phyloP scores from a whole-genome alignment of 768 basidiomycete genomes.

The Mycena olivaceomarginata region DNA sequence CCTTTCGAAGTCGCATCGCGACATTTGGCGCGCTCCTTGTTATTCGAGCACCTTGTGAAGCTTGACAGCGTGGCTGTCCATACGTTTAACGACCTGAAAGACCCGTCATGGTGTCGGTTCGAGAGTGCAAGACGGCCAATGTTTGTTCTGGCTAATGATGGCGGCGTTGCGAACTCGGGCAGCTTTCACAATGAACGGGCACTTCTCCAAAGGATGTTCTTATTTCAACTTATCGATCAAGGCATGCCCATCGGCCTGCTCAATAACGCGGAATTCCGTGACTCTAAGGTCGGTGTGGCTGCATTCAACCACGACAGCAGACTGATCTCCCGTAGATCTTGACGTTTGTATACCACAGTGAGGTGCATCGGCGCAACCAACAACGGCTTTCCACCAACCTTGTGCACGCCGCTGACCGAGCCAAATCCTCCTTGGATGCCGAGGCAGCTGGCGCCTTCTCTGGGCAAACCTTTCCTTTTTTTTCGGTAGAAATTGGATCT shows the following conservation, averaged over 20 bases:
- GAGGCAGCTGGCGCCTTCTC: background rate
- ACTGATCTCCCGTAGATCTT: slow-evolving; percentile 63
- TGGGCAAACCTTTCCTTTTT: background rate
- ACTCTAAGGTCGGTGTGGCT: slow-evolving; percentile 71
- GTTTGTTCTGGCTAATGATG: slow-evolving; percentile 79
- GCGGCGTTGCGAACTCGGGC: slow-evolving; percentile 54
- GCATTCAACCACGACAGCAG: background rate
- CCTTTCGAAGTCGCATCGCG: slow-evolving; percentile 66
- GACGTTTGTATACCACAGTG: slow-evolving; percentile 73
- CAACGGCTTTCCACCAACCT: slow-evolving; percentile 37
- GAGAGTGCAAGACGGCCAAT: slow-evolving; percentile 71
- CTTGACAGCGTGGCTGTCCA: slow-evolving; percentile 62
- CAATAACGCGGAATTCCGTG: slow-evolving; percentile 74
- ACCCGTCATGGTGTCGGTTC: slow-evolving; percentile 71
- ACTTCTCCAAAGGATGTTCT: slow-evolving; percentile 69
- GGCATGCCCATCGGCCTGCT: slow-evolving; percentile 73
- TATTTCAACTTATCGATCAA: slow-evolving; percentile 68
- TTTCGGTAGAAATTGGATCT: background rate
- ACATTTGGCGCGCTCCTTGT: slow-evolving; percentile 68
- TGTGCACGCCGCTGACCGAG: slow-evolving; percentile 31
- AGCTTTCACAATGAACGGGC: slow-evolving; percentile 49
- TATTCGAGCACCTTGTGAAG: slow-evolving; percentile 69
- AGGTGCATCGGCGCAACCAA: slow-evolving; percentile 39
- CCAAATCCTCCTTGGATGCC: slow-evolving; percentile 27
- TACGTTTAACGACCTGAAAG: slow-evolving; percentile 65